Evolutionary conservation across 1,284 basidiomycete species (phyloP).

Genomic region (Thelephora terrestris): DNA sequence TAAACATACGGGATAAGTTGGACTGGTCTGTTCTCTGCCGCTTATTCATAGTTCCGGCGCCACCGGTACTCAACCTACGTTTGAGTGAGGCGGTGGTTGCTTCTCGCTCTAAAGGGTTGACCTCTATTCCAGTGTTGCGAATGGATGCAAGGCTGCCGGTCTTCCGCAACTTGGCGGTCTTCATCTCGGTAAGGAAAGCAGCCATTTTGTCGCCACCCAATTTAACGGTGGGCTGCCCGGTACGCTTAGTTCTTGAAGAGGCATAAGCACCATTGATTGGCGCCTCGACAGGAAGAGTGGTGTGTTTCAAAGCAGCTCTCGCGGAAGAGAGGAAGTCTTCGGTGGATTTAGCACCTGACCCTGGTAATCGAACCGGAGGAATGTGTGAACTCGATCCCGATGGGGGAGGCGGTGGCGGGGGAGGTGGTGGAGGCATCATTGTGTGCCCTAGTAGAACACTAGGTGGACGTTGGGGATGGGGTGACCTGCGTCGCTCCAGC

Average conservation of each 20-base stretch:
- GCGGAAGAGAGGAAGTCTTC: slow-evolving; percentile 40
- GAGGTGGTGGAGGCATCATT: slow-evolving; percentile 34
- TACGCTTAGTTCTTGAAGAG: slow-evolving; percentile 24
- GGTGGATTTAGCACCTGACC: slow-evolving; percentile 14
- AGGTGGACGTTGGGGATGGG: slow-evolving; percentile 7
- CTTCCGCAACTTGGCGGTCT: slow-evolving; percentile 55
- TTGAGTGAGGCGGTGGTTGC: slow-evolving; percentile 2
- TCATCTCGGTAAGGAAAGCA: slow-evolving; percentile 68
- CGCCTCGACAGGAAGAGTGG: slow-evolving; percentile 45
- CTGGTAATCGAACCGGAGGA: neutral
- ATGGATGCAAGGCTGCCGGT: slow-evolving; percentile 21
- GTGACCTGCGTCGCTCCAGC: slow-evolving; percentile 33
- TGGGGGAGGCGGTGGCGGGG: slow-evolving; percentile 28
- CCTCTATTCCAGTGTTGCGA: neutral
- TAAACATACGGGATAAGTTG: neutral
- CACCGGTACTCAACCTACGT: slow-evolving; percentile 1
- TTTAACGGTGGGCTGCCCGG: slow-evolving; percentile 56
- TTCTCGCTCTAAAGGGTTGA: neutral
- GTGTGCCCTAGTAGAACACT: no score
- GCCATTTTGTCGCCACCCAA: slow-evolving; percentile 71
- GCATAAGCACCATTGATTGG: slow-evolving; percentile 42
- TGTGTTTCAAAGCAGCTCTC: slow-evolving; percentile 53
- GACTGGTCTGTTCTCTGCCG: no score
- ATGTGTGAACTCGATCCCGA: neutral
- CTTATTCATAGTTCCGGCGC: no score